Evolutionary conservation across 2,329 filamentous ascomycete species (phyloP).

Genomic region (Sporothrix protearum): DNA sequence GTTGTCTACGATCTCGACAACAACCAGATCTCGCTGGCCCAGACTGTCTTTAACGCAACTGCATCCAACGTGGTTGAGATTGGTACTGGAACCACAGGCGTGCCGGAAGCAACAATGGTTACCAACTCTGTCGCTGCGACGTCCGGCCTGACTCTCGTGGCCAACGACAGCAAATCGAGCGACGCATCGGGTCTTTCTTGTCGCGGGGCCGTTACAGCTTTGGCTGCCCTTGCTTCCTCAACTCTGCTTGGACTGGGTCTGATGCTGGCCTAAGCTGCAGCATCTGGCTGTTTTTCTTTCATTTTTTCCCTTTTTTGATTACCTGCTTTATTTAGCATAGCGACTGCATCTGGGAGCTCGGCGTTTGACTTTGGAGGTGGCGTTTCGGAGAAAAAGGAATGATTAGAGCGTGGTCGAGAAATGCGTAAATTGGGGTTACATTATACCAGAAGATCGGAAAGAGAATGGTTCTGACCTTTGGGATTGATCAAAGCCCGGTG

Average conservation of each 20-base stretch:
- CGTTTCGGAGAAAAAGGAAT: background rate
- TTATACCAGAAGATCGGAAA: no score
- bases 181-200: background rate
- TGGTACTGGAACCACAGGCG: conserved; percentile 43
- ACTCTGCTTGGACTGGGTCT: conserved; percentile 20
- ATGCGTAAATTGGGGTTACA: background rate
- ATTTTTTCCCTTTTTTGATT: conserved; percentile 29
- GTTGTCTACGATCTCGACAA: conserved; percentile 71
- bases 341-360: conserved; percentile 2
- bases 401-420: background rate
- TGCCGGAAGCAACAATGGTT: conserved; percentile 55
- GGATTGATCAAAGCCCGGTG: background rate
- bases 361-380: background rate
- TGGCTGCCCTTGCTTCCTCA: conserved; percentile 16
- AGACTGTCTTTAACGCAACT: conserved; percentile 60
- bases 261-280: conserved; percentile 26
- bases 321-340: conserved; percentile 8
- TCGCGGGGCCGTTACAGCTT: background rate
- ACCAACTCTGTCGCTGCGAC: conserved; percentile 49
- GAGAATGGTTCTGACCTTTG: background rate
- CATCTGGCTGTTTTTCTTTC: conserved; percentile 45
- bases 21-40: conserved; percentile 67
- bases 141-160: conserved; percentile 36
- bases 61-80: conserved; percentile 54
- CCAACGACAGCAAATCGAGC: background rate